These are phyloP conservation scores for Ensete glaucum DNA, from an alignment of 176 grass and related monocot genomes.

Conservation along the genomic window DNA sequence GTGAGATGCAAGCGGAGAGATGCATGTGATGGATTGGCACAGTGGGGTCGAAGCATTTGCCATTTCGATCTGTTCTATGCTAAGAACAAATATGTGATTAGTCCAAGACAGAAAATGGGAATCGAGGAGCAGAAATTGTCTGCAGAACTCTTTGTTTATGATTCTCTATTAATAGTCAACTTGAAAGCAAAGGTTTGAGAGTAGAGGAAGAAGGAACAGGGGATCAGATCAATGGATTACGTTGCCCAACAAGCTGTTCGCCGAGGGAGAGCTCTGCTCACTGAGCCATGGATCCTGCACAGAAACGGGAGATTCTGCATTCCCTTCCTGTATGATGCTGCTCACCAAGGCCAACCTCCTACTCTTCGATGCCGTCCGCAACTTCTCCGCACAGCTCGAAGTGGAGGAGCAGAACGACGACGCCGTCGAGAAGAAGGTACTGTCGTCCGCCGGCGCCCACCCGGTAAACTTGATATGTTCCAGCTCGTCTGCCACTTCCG, in stretches of 20 bases:
- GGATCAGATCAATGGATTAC: slow-evolving; percentile 13
- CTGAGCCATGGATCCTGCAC: slow-evolving; percentile 62
- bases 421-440: slow-evolving; percentile 38
- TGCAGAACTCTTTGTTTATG: too few species aligned
- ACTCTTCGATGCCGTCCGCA: slow-evolving; percentile 22
- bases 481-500: slow-evolving; percentile 3
- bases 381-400: slow-evolving; percentile 38
- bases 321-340: slow-evolving; percentile 5
- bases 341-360: slow-evolving; percentile 18
- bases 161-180: too few species aligned
- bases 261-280: slow-evolving; percentile 50
- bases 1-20: too few species aligned
- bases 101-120: too few species aligned
- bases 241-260: slow-evolving; percentile 49
- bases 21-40: slow-evolving; percentile 5
- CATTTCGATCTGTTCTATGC: too few species aligned
- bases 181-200: neutral
- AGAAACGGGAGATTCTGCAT: slow-evolving; percentile 42
- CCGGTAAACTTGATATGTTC: neutral
- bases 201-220: neutral
- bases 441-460: slow-evolving; percentile 22
- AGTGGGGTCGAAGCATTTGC: neutral
- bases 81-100: too few species aligned
- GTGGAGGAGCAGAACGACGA: slow-evolving; percentile 43
- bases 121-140: too few species aligned